phyloP scores from a whole-genome alignment of 805 yeast genomes.

The Kodamaea restingae region DNA sequence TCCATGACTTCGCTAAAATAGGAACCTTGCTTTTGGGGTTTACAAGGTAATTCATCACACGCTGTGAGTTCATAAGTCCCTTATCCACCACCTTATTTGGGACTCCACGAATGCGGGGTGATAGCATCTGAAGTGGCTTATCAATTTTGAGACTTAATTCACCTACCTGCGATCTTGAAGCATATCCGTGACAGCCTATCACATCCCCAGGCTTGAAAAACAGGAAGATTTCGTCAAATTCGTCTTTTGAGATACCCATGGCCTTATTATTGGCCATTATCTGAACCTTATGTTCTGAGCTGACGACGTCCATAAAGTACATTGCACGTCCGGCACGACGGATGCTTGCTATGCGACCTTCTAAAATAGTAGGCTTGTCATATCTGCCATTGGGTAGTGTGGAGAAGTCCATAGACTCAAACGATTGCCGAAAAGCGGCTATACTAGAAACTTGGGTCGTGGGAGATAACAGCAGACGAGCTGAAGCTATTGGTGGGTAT shows the following conservation, averaged over 20 bases:
- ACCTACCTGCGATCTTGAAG: conserved; percentile 73
- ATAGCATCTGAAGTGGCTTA: conserved; percentile 46
- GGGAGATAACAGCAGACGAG: conserved; percentile 9
- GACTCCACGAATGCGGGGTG: conserved; percentile 64
- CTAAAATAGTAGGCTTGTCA: conserved; percentile 15
- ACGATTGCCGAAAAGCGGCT: conserved; percentile 35
- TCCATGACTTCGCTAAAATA: conserved; percentile 48
- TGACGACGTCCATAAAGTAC: conserved; percentile 63
- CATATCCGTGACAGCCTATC: conserved; percentile 60
- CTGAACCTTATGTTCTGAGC: conserved; percentile 58
- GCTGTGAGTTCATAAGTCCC: conserved; percentile 55
- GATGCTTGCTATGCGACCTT: conserved; percentile 58
- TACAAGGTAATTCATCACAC: conserved; percentile 71
- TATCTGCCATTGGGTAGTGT: conserved; percentile 10
- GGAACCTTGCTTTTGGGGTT: conserved; percentile 48
- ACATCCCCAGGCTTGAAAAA: conserved; percentile 68
- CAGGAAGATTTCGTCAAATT: conserved; percentile 38
- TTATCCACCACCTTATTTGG: conserved; percentile 62
- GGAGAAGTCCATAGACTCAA: conserved; percentile 16
- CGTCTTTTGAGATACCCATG: conserved; percentile 38
- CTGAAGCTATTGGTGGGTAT: conserved; percentile 19
- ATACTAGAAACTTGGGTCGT: conserved; percentile 25
- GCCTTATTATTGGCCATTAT: conserved; percentile 54
- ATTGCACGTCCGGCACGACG: conserved; percentile 67
- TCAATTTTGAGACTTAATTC: conserved; percentile 68